Base-by-base conservation (phyloP, 345 rosid species). In the Bruguiera gymnorhiza region DNA sequence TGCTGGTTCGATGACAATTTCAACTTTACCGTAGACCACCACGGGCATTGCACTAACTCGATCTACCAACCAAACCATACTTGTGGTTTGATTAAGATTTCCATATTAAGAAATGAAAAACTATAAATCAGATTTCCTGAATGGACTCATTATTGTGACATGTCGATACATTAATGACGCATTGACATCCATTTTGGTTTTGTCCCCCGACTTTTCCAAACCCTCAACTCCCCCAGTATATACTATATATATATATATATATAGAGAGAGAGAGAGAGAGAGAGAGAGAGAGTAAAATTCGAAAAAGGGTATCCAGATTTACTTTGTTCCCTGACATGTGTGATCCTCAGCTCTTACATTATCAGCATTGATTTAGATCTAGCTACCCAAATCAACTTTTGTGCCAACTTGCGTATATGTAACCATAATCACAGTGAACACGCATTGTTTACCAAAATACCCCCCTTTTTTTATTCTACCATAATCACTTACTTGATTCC, bases 281-380 rank as follows among this genome's bases (percentile, higher is more conserved):
- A n/a, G n/a, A n/a, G n/a, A n/a, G n/a, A n/a, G n/a, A n/a, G n/a
- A 34, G 36, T 55, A 55, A 55, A 4, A 55, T 15, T 43, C 6
- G 19, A 39, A 23, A n/a, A 54, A n/a, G 26, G 58, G 23, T n/a
- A 67, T 59, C 56, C 51, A 51, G 59, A 67, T 63, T 63, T 66
- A 72, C 57, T 57, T 55, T 55, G 60, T 20, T 55, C 15, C 23
- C 60, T 23, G 30, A 55, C 60, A 15, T 55, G 16, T 30, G 50
- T 2, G 60, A 24, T 23, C 30, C 60, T 23, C 60, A 21, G 4
- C 60, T 24, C 16, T 55, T 8, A 8, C 29, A 9, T 55, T 3
- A 23, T 24, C 29, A 2, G 60, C 16, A 55, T 21, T 9, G 24
- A 55, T 8, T 11, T 24, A 9, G 29, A 26, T 55, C 1, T 23